Evolutionary conservation across 768 basidiomycete genomes (phyloP).

Genomic region (Melanogaster broomeanus): DNA sequence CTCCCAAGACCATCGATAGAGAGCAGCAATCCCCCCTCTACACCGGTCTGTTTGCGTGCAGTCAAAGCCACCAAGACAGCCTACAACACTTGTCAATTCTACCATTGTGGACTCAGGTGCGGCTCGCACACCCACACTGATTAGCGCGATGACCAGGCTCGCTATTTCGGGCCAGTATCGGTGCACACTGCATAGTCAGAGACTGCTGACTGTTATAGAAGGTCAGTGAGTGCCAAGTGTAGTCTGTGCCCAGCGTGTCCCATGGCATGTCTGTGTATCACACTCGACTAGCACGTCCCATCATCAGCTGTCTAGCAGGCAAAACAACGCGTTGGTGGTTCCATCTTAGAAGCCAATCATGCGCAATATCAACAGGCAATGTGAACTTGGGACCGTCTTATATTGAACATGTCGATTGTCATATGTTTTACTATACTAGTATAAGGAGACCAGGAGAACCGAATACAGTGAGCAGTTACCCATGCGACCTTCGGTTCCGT

Average conservation of each 20-base stretch:
- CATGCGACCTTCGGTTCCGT: neutral
- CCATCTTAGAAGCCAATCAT: neutral
- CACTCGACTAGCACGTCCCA: too few species aligned
- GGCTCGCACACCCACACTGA: slow-evolving; percentile 2
- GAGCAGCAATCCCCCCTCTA: too few species aligned
- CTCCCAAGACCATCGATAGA: too few species aligned
- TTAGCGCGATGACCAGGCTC: neutral
- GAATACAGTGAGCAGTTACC: neutral
- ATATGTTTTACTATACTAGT: too few species aligned
- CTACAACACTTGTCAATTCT: neutral
- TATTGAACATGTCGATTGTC: too few species aligned
- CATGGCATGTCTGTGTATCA: too few species aligned
- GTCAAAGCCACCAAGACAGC: neutral
- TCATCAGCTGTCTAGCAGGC: neutral
- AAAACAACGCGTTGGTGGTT: neutral
- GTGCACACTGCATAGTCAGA: neutral
- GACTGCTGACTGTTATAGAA: neutral
- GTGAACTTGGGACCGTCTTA: too few species aligned
- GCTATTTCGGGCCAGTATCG: neutral
- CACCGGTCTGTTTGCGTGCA: neutral
- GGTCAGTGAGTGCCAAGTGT: too few species aligned
- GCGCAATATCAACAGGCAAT: neutral
- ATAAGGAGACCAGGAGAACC: too few species aligned
- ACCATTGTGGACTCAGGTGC: neutral
- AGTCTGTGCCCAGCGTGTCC: too few species aligned